A percentile compares a stretch with the other conserved stretches of the same genome.
phyloP scores from a whole-genome alignment of 495 filamentous ascomycete species.

The Penicillium cataractarum region DNA sequence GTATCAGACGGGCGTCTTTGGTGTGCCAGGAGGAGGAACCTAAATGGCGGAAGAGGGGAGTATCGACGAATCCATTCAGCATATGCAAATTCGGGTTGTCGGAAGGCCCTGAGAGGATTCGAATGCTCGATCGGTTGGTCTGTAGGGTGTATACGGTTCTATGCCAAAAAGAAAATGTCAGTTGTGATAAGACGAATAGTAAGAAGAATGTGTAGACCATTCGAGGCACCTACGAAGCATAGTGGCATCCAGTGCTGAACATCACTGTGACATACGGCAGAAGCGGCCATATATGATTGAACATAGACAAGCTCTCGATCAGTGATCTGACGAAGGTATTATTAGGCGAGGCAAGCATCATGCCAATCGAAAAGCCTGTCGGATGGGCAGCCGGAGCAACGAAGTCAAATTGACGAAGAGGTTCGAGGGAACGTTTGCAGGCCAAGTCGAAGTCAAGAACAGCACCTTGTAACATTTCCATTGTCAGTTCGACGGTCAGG shows the following conservation, averaged over 20 bases:
- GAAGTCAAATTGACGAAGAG: background rate
- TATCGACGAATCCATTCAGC: slow-evolving; percentile 3
- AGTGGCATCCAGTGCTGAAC: slow-evolving; percentile 5
- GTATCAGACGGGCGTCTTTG: slow-evolving; percentile 1
- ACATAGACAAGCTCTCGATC: background rate
- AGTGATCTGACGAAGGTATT: slow-evolving; percentile 1
- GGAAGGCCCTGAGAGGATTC: background rate
- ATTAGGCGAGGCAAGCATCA: slow-evolving; percentile 7
- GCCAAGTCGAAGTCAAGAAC: slow-evolving; percentile 4
- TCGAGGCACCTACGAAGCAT: slow-evolving; percentile 1
- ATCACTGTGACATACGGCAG: slow-evolving; percentile 2
- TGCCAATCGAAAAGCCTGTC: background rate
- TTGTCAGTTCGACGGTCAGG: background rate
- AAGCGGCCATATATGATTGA: slow-evolving; percentile 2
- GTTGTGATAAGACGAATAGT: background rate
- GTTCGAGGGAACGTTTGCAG: slow-evolving; percentile 4
- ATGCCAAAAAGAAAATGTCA: background rate
- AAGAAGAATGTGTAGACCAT: background rate
- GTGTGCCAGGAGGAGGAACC: slow-evolving; percentile 2
- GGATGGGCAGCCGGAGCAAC: slow-evolving; percentile 2
- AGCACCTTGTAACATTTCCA: background rate
- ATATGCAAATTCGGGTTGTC: background rate
- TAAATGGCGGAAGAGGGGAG: slow-evolving; percentile 2
- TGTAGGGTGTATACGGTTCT: background rate
- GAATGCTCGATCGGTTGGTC: background rate